Evolutionary conservation across 768 basidiomycete genomes (phyloP), one percentile per base, ranked within the genome.

Genomic region (Kwoniella botswanensis): DNA sequence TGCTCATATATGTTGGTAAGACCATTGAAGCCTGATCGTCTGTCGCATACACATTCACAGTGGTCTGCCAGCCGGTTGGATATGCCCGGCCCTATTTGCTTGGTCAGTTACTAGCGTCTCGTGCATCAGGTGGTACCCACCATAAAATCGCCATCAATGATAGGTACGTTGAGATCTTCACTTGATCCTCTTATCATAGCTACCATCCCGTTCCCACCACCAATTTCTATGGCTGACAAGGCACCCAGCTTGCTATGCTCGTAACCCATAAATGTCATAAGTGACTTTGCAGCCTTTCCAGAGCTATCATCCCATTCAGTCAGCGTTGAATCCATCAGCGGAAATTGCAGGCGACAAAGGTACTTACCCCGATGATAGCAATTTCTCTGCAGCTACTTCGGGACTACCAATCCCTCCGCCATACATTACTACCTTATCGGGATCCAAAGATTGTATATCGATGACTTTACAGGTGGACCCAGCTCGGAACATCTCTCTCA

Each of bases 401-500:
- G 76, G 78, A 50, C 59, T 66, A 42, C 72, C 80, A 13, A 73
- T 72, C 13, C 65, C 73, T 6, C 86, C 86, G 22, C 85, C 86
- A 73, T 84, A 85, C 18, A 84, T 82, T 22, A 86, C 77, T 21
- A 86, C 50, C 2, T 85, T 86, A 44, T 88, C 86, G n/a, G 58
- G 29, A 17, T 61, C 52, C 18, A 65, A 12, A 2, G 18, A 42
- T 17, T 83, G 79, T 12, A 86, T 75, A 70, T 88, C 87, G 24
- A 88, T 75, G 11, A 88, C 85, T 21, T 85, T 84, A 57, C 88
- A 84, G 4, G 74, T 75, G 4, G 84, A 82, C 4, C 89, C 89
- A 22, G 85, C 82, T 4, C 89, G 85, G 2, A 90, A 79, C 70
- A 88, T 84, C 72, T 89, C 87, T 50, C 88, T 84, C 9, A 73